Percentiles rank a stretch among this genome's conserved stretches.
phyloP scores from a whole-genome alignment of 202 grass and related monocot genomes.

The Digitaria exilis region DNA sequence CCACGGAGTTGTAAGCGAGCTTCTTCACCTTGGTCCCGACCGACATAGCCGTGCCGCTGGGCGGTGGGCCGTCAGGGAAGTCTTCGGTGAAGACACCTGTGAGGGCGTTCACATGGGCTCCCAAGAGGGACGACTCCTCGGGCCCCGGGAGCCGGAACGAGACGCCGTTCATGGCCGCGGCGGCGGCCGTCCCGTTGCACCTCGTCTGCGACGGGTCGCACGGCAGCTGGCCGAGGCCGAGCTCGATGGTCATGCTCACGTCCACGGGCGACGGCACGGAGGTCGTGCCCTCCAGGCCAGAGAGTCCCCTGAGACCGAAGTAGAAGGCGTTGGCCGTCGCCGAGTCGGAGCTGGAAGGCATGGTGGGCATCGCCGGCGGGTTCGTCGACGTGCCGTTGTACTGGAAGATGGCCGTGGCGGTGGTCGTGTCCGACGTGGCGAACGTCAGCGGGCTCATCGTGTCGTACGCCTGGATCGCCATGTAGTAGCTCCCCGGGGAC shows the following conservation, averaged over 20 bases:
- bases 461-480: conserved; percentile 55
- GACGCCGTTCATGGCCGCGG: conserved; percentile 81
- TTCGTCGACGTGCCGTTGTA: conserved; percentile 50
- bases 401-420: conserved; percentile 54
- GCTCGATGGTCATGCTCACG: conserved; percentile 67
- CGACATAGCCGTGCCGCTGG: conserved; percentile 43
- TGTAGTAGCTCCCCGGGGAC: conserved; percentile 55
- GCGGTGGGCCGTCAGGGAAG: conserved; percentile 55
- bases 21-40: conserved; percentile 60
- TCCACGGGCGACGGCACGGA: conserved; percentile 59
- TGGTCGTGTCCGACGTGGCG: conserved; percentile 37
- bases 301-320: conserved; percentile 47
- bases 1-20: conserved; percentile 58
- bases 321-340: conserved; percentile 59
- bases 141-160: conserved; percentile 64
- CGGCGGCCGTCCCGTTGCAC: conserved; percentile 53
- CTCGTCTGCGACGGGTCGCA: conserved; percentile 57
- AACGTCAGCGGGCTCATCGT: conserved; percentile 43
- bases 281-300: background rate
- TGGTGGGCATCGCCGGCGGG: conserved; percentile 52
- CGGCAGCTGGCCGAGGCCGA: conserved; percentile 53
- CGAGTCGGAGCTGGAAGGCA: conserved; percentile 59
- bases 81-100: conserved; percentile 48
- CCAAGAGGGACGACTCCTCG: conserved; percentile 62
- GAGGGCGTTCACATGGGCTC: conserved; percentile 48